These are phyloP conservation scores for Tricholoma hemisulphureum DNA, from an alignment of 768 basidiomycete genomes.

Conservation along the genomic window DNA sequence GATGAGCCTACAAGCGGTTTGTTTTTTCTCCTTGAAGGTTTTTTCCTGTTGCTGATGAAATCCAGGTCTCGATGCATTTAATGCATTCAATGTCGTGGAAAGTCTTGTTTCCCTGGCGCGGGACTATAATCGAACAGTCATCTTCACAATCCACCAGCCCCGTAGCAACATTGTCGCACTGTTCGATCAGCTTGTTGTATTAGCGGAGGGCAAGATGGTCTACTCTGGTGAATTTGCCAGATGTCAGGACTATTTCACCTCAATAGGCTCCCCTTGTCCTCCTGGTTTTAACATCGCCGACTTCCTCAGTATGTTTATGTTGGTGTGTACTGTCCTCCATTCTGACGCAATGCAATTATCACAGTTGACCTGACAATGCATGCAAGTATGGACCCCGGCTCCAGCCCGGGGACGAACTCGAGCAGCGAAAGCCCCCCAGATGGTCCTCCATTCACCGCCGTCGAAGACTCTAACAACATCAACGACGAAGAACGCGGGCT, in stretches of 20 bases:
- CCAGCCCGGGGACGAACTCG: slow-evolving; percentile 18
- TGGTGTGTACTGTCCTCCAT: neutral
- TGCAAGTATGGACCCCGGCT: slow-evolving; percentile 40
- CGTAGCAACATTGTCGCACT: slow-evolving; percentile 95
- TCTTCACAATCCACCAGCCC: slow-evolving; percentile 98
- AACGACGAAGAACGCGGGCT: slow-evolving; percentile 73
- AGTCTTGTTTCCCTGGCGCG: slow-evolving; percentile 81
- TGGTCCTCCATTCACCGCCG: slow-evolving; percentile 16
- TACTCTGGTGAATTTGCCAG: slow-evolving; percentile 77
- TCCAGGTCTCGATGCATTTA: slow-evolving; percentile 88
- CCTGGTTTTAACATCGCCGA: slow-evolving; percentile 97
- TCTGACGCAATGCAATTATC: neutral
- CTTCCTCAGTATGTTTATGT: slow-evolving; percentile 84
- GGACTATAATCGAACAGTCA: slow-evolving; percentile 89
- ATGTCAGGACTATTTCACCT: slow-evolving; percentile 79
- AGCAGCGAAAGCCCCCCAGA: slow-evolving; percentile 28
- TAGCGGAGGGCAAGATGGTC: slow-evolving; percentile 80
- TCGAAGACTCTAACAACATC: slow-evolving; percentile 40
- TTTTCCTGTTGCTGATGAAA: neutral
- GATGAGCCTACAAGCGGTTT: slow-evolving; percentile 96
- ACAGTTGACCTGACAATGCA: slow-evolving; percentile 75
- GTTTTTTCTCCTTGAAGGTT: slow-evolving; percentile 17
- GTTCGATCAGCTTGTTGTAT: slow-evolving; percentile 87
- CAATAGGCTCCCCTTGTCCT: slow-evolving; percentile 82
- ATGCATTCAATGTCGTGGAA: slow-evolving; percentile 93